Evolutionary conservation across 2,329 filamentous ascomycete genomes (phyloP), one percentile per base, ranked within the genome.

Genomic region (Epichloe festucae): DNA sequence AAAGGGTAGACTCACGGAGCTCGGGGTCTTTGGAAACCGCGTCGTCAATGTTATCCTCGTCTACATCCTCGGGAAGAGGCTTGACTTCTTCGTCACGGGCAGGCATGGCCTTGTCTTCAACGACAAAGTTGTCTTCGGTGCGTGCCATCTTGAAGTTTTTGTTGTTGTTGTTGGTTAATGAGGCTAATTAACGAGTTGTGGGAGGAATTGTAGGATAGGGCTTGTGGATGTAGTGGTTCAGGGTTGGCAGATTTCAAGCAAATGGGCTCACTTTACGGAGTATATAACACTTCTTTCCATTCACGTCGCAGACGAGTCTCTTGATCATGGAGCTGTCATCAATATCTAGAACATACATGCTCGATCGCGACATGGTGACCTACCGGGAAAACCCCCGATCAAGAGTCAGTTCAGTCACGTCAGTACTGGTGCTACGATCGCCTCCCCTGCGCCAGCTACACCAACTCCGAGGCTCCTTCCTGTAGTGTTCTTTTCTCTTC

Each of bases 51-150:
- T 42, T 48, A 0, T 40, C 41, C 14, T 52, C 51, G 46, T 49
- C 40, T 3, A 27, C 46, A 34, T 52, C 51, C n/a, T 52, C 51
- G n/a, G 51, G 51, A 12, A 52, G 40, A 7, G 46, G 19, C 46
- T 52, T 52, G 39, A 49, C 46, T 14, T 49, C 46, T 15, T 48
- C 34, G 35, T 46, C 51, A 15, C 7, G 45, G 12, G 51, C 7
- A 12, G 42, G 14, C 3, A 46, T n/a, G 23, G 34, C 3, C 31
- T 40, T 35, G 41, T 52, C 51, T 5, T 52, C 35, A 7, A 48
- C 51, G 36, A 52, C 41, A 27, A 49, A 49, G n/a, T 47, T 34
- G 19, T 52, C 46, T 11, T 49, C 35, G 14, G 46, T 10, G 11
- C 46, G 36, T 5, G 51, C 46, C 51, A 52, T 52, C 17, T 5